Evolutionary conservation across 768 basidiomycete genomes (phyloP), one percentile per base, ranked within the genome.

Genomic region (Amanita muscaria): DNA sequence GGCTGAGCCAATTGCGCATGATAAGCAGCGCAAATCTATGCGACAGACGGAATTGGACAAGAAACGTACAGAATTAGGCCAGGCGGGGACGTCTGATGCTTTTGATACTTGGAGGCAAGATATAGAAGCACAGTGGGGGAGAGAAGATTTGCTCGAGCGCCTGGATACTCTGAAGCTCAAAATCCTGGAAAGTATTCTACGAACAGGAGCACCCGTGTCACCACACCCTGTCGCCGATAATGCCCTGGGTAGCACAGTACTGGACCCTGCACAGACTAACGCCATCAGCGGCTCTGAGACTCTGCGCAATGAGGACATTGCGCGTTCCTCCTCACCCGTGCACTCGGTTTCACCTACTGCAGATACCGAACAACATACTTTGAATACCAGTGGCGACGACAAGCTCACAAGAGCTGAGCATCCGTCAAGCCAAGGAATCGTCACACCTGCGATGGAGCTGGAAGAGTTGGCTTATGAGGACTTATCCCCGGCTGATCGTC

Each of bases 401-500:
- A 15, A 14, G 15, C 32, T 21, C 14, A 32, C 11, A 36, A 4
- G 24, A 18, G 3, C 18, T n/a, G n/a, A n/a, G n/a, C n/a, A n/a
- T n/a, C n/a, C n/a, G n/a, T n/a, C n/a, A n/a, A n/a, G n/a, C n/a
- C n/a, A n/a, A n/a, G n/a, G n/a, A n/a, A n/a, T n/a, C n/a, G n/a
- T n/a, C n/a, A n/a, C n/a, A n/a, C n/a, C n/a, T n/a, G n/a, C n/a
- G n/a, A n/a, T n/a, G n/a, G n/a, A n/a, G n/a, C n/a, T n/a, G n/a
- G n/a, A n/a, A n/a, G n/a, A n/a, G n/a, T n/a, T n/a, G n/a, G n/a
- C n/a, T n/a, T n/a, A n/a, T n/a, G n/a, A 22, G 16, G 27, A 4
- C 25, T 30, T 47, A 25, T 74, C 69, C 15, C 77, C 79, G 1
- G 53, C 51, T 1, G 66, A 73, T 7, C 77, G 77, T 5, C 72